Evolutionary conservation across 257 asterid species (phyloP), one percentile per base, ranked within the genome.

Genomic region (Perilla frutescens): DNA sequence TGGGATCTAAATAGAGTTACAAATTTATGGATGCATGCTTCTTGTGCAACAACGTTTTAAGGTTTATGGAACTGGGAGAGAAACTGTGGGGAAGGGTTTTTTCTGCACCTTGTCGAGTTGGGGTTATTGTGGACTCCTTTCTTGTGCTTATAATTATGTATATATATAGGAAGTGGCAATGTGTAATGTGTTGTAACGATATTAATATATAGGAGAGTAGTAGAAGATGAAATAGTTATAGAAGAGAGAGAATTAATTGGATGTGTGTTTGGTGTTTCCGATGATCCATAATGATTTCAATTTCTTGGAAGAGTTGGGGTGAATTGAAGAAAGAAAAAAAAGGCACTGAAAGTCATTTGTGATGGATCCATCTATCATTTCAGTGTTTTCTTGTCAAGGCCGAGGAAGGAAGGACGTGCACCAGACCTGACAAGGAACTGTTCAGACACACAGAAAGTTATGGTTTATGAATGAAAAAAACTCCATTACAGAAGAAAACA

Each of bases 331-430:
- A 20, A 20, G 26, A 20, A 65, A 41, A 41, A 74, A 74, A 79
- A 69, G 80, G 69, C 70, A 76, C 88, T 72, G 84, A 77, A 80
- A 81, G 87, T 86, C 76, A 80, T 72, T 77, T 45, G 53, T 82
- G 87, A 87, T 81, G 86, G 84, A 80, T 87, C 70, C 87, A 86
- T 90, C 92, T 77, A 90, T 88, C 90, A 80, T 84, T 82, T 88
- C 92, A 78, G 87, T 83, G 86, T 79, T 90, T 82, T 87, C 96
- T 83, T 88, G 90, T 87, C 93, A 90, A 81, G 71, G 88, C 89
- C 91, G 88, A 87, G 96, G 91, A 85, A 87, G 92, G 83, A 84
- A 73, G 85, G 81, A 86, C 85, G 71, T 68, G 75, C 75, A 55
- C 48, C 79, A 79, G 60, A 70, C 10, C 84, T 77, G 85, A 81